Percentiles rank a stretch among this genome's conserved stretches.
phyloP scores from a whole-genome alignment of 176 grass and related monocot species.

The maize (Zea mays) region Zm-B73-REFERENCE-NAM-5.0 NC_050097.1:4266501-4267000 shows the following conservation, averaged over 20 bases:
- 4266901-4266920: background rate
- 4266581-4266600: conserved; percentile 41
- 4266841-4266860: background rate
- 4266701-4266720: conserved; percentile 62
- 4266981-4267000: background rate
- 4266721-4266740: conserved; percentile 59
- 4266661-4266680: conserved; percentile 61
- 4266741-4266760: conserved; percentile 64
- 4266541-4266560: conserved; percentile 62
- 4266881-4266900: background rate
- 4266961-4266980: background rate
- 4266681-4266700: conserved; percentile 71
- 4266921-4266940: background rate
- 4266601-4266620: background rate
- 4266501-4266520: conserved; percentile 69
- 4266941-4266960: background rate
- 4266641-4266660: conserved; percentile 10
- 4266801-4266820: background rate
- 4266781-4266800: conserved; percentile 1
- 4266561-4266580: conserved; percentile 74
- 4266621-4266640: background rate
- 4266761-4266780: conserved; percentile 9
- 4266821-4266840: background rate
- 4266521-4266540: conserved; percentile 62
- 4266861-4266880: background rate